phyloP scores from a whole-genome alignment of 768 basidiomycete species.

The Amanita pseudoporphyria region DNA sequence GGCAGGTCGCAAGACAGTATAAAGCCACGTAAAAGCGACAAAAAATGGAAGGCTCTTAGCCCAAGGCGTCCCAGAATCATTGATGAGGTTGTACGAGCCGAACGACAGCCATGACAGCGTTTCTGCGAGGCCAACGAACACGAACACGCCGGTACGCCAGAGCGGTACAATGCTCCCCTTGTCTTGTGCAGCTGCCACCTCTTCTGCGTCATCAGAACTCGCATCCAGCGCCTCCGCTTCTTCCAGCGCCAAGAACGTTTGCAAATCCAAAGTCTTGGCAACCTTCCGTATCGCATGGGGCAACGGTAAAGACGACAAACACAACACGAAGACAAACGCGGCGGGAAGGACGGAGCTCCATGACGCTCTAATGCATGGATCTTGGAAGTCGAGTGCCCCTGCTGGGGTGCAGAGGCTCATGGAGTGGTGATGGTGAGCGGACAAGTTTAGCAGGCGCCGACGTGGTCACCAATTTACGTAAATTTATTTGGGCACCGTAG shows the following conservation, averaged over 20 bases:
- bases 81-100: slow-evolving; percentile 45
- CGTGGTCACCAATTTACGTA: no score
- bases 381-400: slow-evolving; percentile 31
- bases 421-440: background rate
- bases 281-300: slow-evolving; percentile 18
- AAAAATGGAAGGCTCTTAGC: slow-evolving; percentile 32
- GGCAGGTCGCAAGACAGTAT: slow-evolving; percentile 48
- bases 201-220: slow-evolving; percentile 14
- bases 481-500: no score
- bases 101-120: slow-evolving; percentile 49
- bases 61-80: slow-evolving; percentile 22
- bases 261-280: slow-evolving; percentile 22
- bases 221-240: slow-evolving; percentile 45
- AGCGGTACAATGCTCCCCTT: slow-evolving; percentile 27
- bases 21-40: slow-evolving; percentile 54
- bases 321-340: slow-evolving; percentile 34
- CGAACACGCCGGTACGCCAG: slow-evolving; percentile 54
- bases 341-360: slow-evolving; percentile 45
- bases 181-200: slow-evolving; percentile 13
- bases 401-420: slow-evolving; percentile 25
- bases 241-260: slow-evolving; percentile 35
- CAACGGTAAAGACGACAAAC: slow-evolving; percentile 24
- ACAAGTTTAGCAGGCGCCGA: no score
- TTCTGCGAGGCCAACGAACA: slow-evolving; percentile 45
- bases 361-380: slow-evolving; percentile 37